Conservation (phyloP, 495 filamentous ascomycete species). For the Annulohypoxylon stygium region DNA sequence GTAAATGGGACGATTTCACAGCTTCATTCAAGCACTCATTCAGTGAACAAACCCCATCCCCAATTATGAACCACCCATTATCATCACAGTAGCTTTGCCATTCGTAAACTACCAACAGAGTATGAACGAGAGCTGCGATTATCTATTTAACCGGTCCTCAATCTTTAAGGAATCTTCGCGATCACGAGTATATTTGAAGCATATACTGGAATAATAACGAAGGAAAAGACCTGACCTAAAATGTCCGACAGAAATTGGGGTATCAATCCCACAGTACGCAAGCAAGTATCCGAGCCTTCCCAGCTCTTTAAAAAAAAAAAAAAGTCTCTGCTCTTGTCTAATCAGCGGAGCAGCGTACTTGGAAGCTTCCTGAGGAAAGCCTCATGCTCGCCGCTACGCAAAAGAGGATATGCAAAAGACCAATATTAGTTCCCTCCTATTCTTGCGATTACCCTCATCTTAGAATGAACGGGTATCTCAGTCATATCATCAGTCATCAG, state of each 20-base stretch:
- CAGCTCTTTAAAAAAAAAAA: conserved; percentile 18
- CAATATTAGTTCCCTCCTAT: conserved; percentile 44
- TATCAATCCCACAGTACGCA: conserved; percentile 44
- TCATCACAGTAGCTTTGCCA: neutral
- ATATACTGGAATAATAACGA: conserved; percentile 46
- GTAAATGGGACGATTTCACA: neutral
- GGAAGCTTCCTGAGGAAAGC: conserved; percentile 8
- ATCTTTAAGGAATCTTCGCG: conserved; percentile 7
- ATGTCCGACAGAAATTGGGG: conserved; percentile 38
- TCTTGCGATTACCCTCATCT: conserved; percentile 55
- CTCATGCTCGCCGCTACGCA: conserved; percentile 22
- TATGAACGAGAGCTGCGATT: conserved; percentile 40
- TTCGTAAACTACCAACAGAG: neutral
- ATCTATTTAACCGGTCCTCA: conserved; percentile 34
- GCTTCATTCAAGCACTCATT: neutral
- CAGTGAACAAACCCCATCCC: too few species aligned
- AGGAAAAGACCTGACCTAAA: conserved; percentile 29
- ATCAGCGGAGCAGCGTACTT: conserved; percentile 15
- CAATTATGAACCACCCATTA: too few species aligned
- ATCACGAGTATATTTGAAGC: conserved; percentile 37
- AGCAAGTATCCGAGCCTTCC: conserved; percentile 30
- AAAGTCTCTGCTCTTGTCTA: conserved; percentile 43
- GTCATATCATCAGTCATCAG: conserved; percentile 50
- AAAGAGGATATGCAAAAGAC: conserved; percentile 41
- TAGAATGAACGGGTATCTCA: conserved; percentile 53